These are phyloP conservation scores for Penicillium sp. DNA, from an alignment of 2,329 filamentous ascomycete species.

Conservation along the genomic window DNA sequence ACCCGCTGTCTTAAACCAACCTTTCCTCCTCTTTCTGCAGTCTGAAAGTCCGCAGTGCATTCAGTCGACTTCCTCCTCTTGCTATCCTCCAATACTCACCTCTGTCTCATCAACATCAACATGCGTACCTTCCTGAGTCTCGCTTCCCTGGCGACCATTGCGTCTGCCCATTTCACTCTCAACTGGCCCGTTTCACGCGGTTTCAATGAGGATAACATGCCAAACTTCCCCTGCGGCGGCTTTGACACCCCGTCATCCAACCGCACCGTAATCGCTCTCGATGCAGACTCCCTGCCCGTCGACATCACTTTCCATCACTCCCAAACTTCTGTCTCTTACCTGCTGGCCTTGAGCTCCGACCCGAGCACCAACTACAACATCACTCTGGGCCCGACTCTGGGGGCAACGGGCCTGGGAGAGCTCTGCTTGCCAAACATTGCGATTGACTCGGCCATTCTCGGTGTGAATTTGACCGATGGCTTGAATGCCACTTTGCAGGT, in stretches of 20 bases:
- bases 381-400: slow-evolving; percentile 58
- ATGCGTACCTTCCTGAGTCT: slow-evolving; percentile 15
- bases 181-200: slow-evolving; percentile 51
- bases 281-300: slow-evolving; percentile 47
- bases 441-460: slow-evolving; percentile 26
- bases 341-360: slow-evolving; percentile 51
- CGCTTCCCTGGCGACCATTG: slow-evolving; percentile 41
- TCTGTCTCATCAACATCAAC: slow-evolving; percentile 17
- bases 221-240: slow-evolving; percentile 50
- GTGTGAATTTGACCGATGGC: slow-evolving; percentile 55
- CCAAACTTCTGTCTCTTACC: slow-evolving; percentile 50
- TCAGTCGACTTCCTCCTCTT: not conserved
- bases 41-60: not conserved
- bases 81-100: too few relatives aligned
- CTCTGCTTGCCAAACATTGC: slow-evolving; percentile 63
- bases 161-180: slow-evolving; percentile 55
- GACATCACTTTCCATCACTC: slow-evolving; percentile 51
- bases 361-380: slow-evolving; percentile 64
- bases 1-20: not conserved
- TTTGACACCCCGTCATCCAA: slow-evolving; percentile 38
- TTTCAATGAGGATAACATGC: slow-evolving; percentile 45
- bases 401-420: slow-evolving; percentile 58
- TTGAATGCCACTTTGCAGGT: slow-evolving; percentile 66
- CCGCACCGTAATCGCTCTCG: slow-evolving; percentile 49
- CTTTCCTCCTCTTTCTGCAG: not conserved